Percentiles rank a stretch among this genome's conserved stretches.
Evolutionary conservation across 768 basidiomycete genomes (phyloP).

Genomic region (Mycena venus): DNA sequence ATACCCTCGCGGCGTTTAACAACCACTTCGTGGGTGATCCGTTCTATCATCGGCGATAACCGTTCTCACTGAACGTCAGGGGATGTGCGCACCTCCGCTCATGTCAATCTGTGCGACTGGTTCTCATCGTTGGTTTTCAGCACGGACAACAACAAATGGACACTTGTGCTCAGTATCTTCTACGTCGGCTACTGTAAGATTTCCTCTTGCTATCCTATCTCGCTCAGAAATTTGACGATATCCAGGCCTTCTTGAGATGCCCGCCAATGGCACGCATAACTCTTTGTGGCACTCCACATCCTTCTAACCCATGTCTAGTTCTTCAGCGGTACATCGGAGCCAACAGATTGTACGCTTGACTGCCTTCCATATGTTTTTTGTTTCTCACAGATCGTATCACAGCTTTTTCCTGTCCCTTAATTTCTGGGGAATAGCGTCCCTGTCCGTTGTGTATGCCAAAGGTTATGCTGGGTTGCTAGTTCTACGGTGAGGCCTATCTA

Average conservation of each 20-base stretch:
- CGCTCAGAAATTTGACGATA: background rate
- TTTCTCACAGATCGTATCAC: background rate
- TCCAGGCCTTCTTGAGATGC: conserved; percentile 67
- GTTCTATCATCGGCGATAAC: background rate
- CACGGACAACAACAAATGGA: conserved; percentile 68
- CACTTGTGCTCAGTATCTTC: conserved; percentile 68
- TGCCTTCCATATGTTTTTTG: background rate
- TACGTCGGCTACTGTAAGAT: conserved; percentile 70
- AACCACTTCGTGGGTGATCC: conserved; percentile 58
- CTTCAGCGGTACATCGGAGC: conserved; percentile 70
- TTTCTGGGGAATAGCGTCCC: conserved; percentile 64
- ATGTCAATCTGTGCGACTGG: background rate
- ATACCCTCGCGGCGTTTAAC: conserved; percentile 66
- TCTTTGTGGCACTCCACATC: background rate
- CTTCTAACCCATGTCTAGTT: conserved; percentile 46
- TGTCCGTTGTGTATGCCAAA: conserved; percentile 68
- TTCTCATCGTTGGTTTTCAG: background rate
- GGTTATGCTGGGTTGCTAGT: conserved; percentile 64
- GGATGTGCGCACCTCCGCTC: conserved; percentile 43
- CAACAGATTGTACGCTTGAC: conserved; percentile 63
- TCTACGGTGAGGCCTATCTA: conserved; percentile 52
- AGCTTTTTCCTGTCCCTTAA: conserved; percentile 69
- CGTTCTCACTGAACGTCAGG: conserved; percentile 43
- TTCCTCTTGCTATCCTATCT: background rate
- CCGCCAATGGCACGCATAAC: conserved; percentile 61